Base-by-base conservation (phyloP, 2,329 filamentous ascomycete species). In the Xylaria sp. region DNA sequence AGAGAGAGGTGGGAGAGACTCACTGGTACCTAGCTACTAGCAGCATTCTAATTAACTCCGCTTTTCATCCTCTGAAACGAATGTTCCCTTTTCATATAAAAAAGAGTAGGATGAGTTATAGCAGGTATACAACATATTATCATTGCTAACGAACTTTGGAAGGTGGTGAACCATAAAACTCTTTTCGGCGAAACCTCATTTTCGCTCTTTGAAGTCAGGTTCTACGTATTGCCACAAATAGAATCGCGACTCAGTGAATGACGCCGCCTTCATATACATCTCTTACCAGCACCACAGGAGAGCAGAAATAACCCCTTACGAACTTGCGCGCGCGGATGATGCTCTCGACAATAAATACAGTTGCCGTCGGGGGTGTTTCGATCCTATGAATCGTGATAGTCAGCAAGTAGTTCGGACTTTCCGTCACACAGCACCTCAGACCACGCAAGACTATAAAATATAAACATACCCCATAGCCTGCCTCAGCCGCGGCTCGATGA, bases 381-480 rank as follows among this genome's bases (percentile, higher is more conserved):
- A 70, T 67, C 5, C 67, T 70, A 33, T 6, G 6, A 31, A 65
- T 13, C 26, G 20, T 20, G 13, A 0, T 1, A 28, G 54, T 65
- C 36, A 65, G 57, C n/a, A 53, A 36, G 6, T 2, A 15, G 3
- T 15, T 40, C 11, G 6, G 11, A 40, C 11, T 40, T 15, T 5
- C 5, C 11, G 11, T 4, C 3, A 40, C 38, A 23, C 2, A 33
- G 48, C 5, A 42, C 17, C 20, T 33, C 28, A 28, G 10, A 57
- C 4, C 6, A 59, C 26, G 17, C 3, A 40, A 49, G 6, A 15
- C 38, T 1, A 2, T 0, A 1, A 40, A 10, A n/a, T 28, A 11
- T 1, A 44, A 38, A 67, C 65, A 6, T 53, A 72, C 70, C 62
- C 65, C 65, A 65, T 66, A 58, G 46, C 65, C n/a, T 5, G 38